Base-by-base conservation (phyloP, 768 basidiomycete genomes). In the Leccinum broughii region DNA sequence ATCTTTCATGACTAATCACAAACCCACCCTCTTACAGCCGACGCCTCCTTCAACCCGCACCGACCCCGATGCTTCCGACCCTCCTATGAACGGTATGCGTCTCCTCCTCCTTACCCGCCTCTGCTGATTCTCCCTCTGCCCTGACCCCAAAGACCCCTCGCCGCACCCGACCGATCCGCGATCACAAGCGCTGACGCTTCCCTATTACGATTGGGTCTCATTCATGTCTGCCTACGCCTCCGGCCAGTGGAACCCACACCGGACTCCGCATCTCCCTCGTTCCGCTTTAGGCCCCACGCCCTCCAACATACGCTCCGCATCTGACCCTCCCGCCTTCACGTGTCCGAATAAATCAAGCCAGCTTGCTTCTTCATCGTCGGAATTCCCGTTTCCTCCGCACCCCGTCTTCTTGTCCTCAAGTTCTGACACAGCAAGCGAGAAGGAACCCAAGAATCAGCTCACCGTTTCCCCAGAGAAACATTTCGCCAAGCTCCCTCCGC, bases 221-320 rank as follows among this genome's bases (percentile, higher is more conserved):
- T 94, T 93, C 71, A 85, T 90, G 62, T 74, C 78, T n/a, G 86
- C 89, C 0, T 94, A 94, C 71, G 84, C 89, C 0, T 69, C 79
- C 17, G 92, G 92, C 10, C 80, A 84, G 61, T 94, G 92, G 92
- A 89, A 91, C 70, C 90, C 92, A 7, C 85, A 85, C 61, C 80
- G 78, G 57, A 87, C 83, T 0, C 90, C 90, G 3, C 83, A 81
- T 61, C 83, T 80, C 6, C 89, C 89, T 5, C 73, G 69, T 20
- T 68, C 74, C 6, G 63, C 64, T 3, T 63, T 75, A 30, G 66
- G 70, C 54, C 44, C 66, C 28, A 24, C 70, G 5, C 66, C 68
- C 61, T 55, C 52, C 39, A 55, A 22, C 58, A 49, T 56, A 28
- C 72, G 63, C 22, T 37, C 44, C 2, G 10, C 54, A 13, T 55